Evolutionary conservation across 2,329 filamentous ascomycete species (phyloP), one percentile per base, ranked within the genome.

Genomic region (Pseudopyricularia javanii): DNA sequence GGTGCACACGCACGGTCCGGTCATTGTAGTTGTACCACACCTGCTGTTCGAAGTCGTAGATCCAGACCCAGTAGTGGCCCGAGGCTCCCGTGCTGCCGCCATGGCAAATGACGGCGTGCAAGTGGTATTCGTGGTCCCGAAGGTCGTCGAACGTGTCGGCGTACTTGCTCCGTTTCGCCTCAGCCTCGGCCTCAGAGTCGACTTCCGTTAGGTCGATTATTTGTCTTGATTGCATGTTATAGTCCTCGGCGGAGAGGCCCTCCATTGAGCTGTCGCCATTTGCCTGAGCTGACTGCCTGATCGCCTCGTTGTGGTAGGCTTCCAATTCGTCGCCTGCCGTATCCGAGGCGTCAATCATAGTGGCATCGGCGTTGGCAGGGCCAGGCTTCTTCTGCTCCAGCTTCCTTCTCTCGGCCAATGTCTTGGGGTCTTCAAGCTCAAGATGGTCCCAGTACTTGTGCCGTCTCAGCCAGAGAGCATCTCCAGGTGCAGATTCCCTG

Each of bases 51-150:
- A 95, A 95, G 69, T 97, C 93, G 62, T 83, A 87, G 57, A 98
- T 94, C 78, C 91, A 96, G 47, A 96, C 89, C 85, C 89, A 96
- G 70, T 97, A 98, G 67, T 98, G 93, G 0, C 93, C 93, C 47
- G 84, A 84, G 47, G 75, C 78, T 40, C 84, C 76, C 28, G 59
- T 59, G 59, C 75, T 74, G 32, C 88, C 88, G 20, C 86, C 83
- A 65, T 98, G 93, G 61, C 95, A 91, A 62, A 98, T 95, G 32
- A 96, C 86, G 0, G 91, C 88, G 59, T 96, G 91, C 4, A 98
- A 78, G 14, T 82, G 82, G 65, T 97, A 98, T 11, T 84, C 79
- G 48, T 88, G 72, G 26, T 80, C 72, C 45, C 76, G 75, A 61
- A 84, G 77, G 51, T 79, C 76, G 3, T 74, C 73, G 61, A 90